Percentiles rank a stretch among this genome's conserved stretches.
phyloP scores from a whole-genome alignment of 1,284 basidiomycete species.

The Nidula niveotomentosa region DNA sequence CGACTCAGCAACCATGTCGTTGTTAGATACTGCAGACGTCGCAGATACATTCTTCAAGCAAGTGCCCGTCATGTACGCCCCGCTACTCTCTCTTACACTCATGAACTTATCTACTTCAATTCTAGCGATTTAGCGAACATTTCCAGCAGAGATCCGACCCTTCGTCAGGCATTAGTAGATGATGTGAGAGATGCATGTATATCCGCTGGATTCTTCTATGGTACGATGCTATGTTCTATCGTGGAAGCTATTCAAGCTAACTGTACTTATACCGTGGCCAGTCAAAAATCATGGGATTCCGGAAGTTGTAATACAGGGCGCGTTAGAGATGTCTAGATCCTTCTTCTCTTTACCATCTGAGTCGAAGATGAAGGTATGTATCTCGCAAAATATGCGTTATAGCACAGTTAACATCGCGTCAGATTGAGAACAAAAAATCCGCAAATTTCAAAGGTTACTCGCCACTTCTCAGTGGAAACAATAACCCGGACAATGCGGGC shows the following conservation, averaged over 20 bases:
- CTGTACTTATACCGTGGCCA: constrained; percentile 17
- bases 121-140: constrained; percentile 59
- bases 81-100: neutral
- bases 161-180: constrained; percentile 50
- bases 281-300: constrained; percentile 75
- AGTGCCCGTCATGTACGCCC: constrained; percentile 37
- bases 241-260: neutral
- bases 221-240: constrained; percentile 32
- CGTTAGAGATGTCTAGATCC: constrained; percentile 45
- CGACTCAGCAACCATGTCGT: constrained; percentile 12
- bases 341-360: constrained; percentile 65
- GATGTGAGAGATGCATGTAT: constrained; percentile 71
- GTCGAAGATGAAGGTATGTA: constrained; percentile 56
- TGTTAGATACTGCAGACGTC: constrained; percentile 24
- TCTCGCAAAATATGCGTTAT: neutral
- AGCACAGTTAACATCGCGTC: neutral
- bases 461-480: constrained; percentile 58
- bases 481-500: constrained; percentile 63
- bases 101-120: neutral
- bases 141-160: constrained; percentile 32
- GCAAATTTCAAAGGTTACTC: constrained; percentile 76
- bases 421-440: constrained; percentile 73
- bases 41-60: constrained; percentile 26
- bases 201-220: constrained; percentile 81
- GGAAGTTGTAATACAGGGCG: constrained; percentile 40